Conservation (phyloP, 352 stramenopile genomes). For the Phytophthora parvispora region DNA sequence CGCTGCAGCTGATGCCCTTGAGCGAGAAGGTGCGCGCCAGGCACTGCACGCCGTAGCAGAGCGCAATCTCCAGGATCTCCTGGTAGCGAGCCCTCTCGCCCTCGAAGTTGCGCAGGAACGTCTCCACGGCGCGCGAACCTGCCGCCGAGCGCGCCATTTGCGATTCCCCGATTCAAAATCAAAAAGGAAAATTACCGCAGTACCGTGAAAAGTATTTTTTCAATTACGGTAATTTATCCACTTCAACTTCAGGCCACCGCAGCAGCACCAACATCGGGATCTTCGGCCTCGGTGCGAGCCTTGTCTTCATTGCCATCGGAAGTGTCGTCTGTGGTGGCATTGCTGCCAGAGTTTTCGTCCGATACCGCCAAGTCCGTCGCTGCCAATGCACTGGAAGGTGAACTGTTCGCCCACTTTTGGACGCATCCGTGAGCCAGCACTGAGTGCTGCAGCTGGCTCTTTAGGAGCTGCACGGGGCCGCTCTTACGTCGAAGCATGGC, state of each 20-base stretch:
- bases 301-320: constrained; percentile 14
- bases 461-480: constrained; percentile 52
- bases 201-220: too few species aligned
- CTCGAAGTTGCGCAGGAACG: constrained; percentile 78
- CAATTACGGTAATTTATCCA: neutral
- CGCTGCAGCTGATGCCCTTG: constrained; percentile 64
- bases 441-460: constrained; percentile 62
- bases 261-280: constrained; percentile 17
- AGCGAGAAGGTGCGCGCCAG: constrained; percentile 74
- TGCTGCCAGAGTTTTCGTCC: constrained; percentile 5
- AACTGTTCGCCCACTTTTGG: constrained; percentile 60
- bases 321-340: neutral
- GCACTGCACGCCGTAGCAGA: constrained; percentile 82
- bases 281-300: neutral
- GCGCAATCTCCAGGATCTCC: constrained; percentile 75
- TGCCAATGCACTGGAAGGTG: constrained; percentile 22
- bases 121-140: constrained; percentile 58
- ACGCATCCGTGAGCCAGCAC: constrained; percentile 65
- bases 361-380: constrained; percentile 2
- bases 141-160: constrained; percentile 21
- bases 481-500: constrained; percentile 19
- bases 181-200: constrained; percentile 28
- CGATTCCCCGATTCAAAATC: constrained; percentile 13
- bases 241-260: constrained; percentile 16
- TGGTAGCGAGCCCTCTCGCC: constrained; percentile 51